Evolutionary conservation across 2,329 filamentous ascomycete species (phyloP).

Genomic region (Diaporthe citrichinensis): DNA sequence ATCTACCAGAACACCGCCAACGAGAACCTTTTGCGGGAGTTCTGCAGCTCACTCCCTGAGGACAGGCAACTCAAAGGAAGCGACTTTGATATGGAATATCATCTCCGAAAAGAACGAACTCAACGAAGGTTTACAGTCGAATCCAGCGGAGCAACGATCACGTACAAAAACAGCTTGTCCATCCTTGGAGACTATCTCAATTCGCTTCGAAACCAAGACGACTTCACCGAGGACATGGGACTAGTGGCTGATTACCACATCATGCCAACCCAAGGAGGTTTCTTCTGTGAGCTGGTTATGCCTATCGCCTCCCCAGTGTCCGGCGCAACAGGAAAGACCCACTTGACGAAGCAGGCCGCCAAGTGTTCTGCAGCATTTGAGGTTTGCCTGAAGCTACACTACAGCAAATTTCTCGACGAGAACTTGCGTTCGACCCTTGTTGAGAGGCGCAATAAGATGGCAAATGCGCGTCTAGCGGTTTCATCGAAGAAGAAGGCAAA

Average conservation of each 20-base stretch:
- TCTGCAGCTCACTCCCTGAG: slow-evolving; percentile 81
- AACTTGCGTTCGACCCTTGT: slow-evolving; percentile 81
- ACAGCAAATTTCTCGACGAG: slow-evolving; percentile 77
- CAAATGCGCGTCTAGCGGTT: slow-evolving; percentile 90
- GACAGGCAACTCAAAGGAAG: slow-evolving; percentile 78
- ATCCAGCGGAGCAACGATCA: slow-evolving; percentile 82
- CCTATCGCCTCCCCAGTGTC: slow-evolving; percentile 81
- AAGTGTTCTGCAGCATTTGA: slow-evolving; percentile 93
- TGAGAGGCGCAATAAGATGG: slow-evolving; percentile 82
- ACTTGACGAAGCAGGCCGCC: slow-evolving; percentile 80
- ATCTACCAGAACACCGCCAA: slow-evolving; percentile 72
- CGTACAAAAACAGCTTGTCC: slow-evolving; percentile 79
- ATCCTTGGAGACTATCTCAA: slow-evolving; percentile 82
- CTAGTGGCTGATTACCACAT: slow-evolving; percentile 73
- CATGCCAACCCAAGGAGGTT: slow-evolving; percentile 68
- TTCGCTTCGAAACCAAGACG: slow-evolving; percentile 68
- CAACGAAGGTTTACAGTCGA: slow-evolving; percentile 72
- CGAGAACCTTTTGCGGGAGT: slow-evolving; percentile 76
- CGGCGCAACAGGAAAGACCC: slow-evolving; percentile 73
- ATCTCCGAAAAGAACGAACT: slow-evolving; percentile 64
- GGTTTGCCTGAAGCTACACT: slow-evolving; percentile 79
- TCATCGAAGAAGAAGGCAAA: slow-evolving; percentile 79
- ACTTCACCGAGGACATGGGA: slow-evolving; percentile 45
- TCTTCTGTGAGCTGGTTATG: slow-evolving; percentile 83
- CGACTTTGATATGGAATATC: slow-evolving; percentile 68